A percentile compares a stretch with the other conserved stretches of the same genome.
Evolutionary conservation across 352 stramenopile species (phyloP).

Genomic region (Globisporangium lucens): DNA sequence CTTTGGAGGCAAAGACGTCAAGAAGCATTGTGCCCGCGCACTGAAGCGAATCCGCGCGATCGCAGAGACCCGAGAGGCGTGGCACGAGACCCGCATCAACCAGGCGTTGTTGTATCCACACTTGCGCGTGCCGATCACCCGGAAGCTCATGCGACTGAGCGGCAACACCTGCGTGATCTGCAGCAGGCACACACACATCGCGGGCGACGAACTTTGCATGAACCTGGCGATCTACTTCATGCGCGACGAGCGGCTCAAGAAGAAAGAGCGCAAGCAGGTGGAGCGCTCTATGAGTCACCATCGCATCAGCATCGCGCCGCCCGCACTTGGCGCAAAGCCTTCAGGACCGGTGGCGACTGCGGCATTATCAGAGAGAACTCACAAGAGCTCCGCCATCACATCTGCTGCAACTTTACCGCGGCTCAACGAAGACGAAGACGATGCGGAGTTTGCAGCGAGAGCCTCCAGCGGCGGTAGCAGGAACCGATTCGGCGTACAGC

Average conservation of each 20-base stretch:
- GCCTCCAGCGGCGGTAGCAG: background rate
- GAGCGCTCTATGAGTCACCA: slow-evolving; percentile 42
- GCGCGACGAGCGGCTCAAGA: slow-evolving; percentile 62
- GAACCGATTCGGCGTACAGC: slow-evolving; percentile 38
- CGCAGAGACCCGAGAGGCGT: slow-evolving; percentile 53
- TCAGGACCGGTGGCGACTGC: background rate
- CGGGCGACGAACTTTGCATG: slow-evolving; percentile 80
- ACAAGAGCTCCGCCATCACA: background rate
- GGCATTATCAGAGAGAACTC: background rate
- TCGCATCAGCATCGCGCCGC: slow-evolving; percentile 41
- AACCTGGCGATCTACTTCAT: slow-evolving; percentile 65
- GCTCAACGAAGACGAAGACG: slow-evolving; percentile 14
- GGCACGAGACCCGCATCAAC: slow-evolving; percentile 71
- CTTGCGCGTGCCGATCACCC: slow-evolving; percentile 68
- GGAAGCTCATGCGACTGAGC: slow-evolving; percentile 83
- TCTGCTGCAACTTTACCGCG: background rate
- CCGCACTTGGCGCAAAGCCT: background rate
- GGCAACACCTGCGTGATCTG: slow-evolving; percentile 79
- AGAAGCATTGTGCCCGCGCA: slow-evolving; percentile 49
- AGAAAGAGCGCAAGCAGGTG: slow-evolving; percentile 32
- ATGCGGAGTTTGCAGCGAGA: too few species aligned
- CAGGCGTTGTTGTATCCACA: slow-evolving; percentile 69
- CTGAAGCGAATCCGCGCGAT: slow-evolving; percentile 48
- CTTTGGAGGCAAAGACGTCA: slow-evolving; percentile 62
- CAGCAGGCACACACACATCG: slow-evolving; percentile 62